Base-by-base conservation (phyloP, 768 basidiomycete genomes). In the Neoboletus subvelutipes region DNA sequence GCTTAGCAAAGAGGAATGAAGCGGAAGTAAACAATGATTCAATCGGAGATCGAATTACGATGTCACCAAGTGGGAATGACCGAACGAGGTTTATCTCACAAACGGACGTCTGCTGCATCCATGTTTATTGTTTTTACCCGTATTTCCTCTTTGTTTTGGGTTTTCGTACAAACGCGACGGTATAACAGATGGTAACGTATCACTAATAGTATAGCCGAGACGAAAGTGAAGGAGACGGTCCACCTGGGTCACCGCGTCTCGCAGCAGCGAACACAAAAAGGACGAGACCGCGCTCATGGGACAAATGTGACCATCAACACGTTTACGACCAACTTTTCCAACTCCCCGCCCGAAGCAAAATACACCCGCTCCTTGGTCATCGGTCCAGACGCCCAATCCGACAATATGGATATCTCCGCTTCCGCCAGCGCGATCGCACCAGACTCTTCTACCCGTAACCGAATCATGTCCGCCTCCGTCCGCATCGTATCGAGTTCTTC, bases 261-360 rank as follows among this genome's bases (percentile, higher is more conserved):
- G 6, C 34, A 49, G 34, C 50, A 52, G 24, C 40, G 15, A 39
- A n/a, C 34, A 15, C 34, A 20, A 33, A 9, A 22, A 28, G 3
- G 8, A 29, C 5, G 28, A n/a, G 15, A 36, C 22, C 9, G 50
- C 55, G 28, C 41, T 79, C 73, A 87, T 46, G 85, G 83, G 60
- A 91, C 82, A 59, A 77, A 91, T 5, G 84, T 82, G 24, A 91
- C 86, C 45, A 92, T 63, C 50, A 91, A 69, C n/a, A 84, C 81
- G 69, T 92, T 91, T 22, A 92, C 87, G 5, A 90, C 78, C 54
- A 92, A 69, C 71, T 85, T 90, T 67, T 88, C 84, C 67, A 91
- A 66, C 67, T 84, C 81, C 2, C 86, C 86, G 15, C 77, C 76
- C 5, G 83, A 80, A 4, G 89, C 80, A 54, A 91, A 87, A 41